A percentile compares a stretch with the other conserved stretches of the same genome.
Conservation (phyloP, 2,329 filamentous ascomycete species). For the Aaosphaeria pasadenensis region DNA sequence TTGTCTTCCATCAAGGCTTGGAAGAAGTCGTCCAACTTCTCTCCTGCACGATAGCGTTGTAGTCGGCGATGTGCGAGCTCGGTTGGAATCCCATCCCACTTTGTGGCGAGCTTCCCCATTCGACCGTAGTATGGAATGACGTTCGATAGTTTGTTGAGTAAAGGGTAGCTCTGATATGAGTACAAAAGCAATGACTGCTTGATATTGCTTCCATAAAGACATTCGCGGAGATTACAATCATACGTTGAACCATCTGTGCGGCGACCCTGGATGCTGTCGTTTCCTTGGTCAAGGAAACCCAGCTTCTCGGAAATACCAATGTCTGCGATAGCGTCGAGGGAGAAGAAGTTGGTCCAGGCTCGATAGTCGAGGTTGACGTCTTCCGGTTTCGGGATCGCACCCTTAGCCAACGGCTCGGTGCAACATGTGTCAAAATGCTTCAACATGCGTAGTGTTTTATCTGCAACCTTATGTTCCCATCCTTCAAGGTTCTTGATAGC, state of each 20-base stretch:
- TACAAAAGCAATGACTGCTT: slow-evolving; percentile 52
- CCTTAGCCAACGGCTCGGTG: slow-evolving; percentile 31
- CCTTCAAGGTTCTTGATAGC: slow-evolving; percentile 53
- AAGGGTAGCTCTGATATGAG: slow-evolving; percentile 51
- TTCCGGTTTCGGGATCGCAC: slow-evolving; percentile 21
- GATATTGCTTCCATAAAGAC: slow-evolving; percentile 50
- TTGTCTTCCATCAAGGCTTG: slow-evolving; percentile 53
- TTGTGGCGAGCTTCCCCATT: slow-evolving; percentile 40
- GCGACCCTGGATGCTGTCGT: slow-evolving; percentile 45
- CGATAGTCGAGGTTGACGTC: slow-evolving; percentile 52
- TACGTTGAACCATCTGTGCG: slow-evolving; percentile 47
- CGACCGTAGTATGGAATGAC: slow-evolving; percentile 45
- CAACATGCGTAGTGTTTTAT: slow-evolving; percentile 48
- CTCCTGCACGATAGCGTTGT: slow-evolving; percentile 48
- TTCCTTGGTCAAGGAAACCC: slow-evolving; percentile 50
- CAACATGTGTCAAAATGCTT: slow-evolving; percentile 44
- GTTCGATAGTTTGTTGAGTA: slow-evolving; percentile 48
- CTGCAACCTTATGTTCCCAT: slow-evolving; percentile 56
- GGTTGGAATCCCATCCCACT: slow-evolving; percentile 49
- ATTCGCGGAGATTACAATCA: slow-evolving; percentile 48
- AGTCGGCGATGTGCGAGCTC: slow-evolving; percentile 46
- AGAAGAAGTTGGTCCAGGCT: slow-evolving; percentile 54
- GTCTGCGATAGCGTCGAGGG: slow-evolving; percentile 55
- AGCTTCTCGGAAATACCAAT: slow-evolving; percentile 54
- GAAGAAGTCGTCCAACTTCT: slow-evolving; percentile 60